phyloP scores from a whole-genome alignment of 495 filamentous ascomycete genomes.

The Trichoderma asperelloides region DNA sequence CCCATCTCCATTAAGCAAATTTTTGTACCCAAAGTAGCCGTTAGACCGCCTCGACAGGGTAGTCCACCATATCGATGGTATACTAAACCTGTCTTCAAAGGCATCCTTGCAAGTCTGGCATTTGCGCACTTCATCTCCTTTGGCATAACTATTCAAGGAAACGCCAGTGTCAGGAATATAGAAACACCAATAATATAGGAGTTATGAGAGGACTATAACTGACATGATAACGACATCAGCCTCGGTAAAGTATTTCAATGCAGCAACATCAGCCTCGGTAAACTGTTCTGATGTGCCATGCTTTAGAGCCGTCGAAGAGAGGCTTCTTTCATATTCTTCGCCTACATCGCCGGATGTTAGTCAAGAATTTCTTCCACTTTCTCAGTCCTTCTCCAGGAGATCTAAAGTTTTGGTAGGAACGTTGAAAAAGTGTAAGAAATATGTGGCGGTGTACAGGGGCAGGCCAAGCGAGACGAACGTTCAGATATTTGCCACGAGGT shows the following conservation, averaged over 20 bases:
- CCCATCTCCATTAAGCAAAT: constrained; percentile 2
- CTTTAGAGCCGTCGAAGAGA: no score
- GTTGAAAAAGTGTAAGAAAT: no score
- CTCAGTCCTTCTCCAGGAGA: no score
- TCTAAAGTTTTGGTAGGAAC: no score
- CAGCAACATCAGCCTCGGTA: not conserved
- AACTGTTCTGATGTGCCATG: no score
- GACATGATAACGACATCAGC: not conserved
- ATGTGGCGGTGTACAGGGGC: no score
- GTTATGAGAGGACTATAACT: not conserved
- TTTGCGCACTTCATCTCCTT: not conserved
- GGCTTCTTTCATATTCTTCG: not conserved
- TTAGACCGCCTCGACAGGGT: not conserved
- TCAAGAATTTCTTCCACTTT: no score
- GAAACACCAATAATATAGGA: not conserved
- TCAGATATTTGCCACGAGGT: no score
- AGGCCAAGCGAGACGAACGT: no score
- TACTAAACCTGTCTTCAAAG: not conserved
- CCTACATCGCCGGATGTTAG: not conserved
- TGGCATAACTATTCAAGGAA: not conserved
- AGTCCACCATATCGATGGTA: not conserved
- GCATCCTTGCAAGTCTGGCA: not conserved
- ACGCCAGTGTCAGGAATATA: not conserved
- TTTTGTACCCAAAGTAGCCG: constrained; percentile 11
- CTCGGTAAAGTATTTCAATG: not conserved